Conservation (phyloP, 1,139 yeast genomes). For the Kodamaea sp. region DNA sequence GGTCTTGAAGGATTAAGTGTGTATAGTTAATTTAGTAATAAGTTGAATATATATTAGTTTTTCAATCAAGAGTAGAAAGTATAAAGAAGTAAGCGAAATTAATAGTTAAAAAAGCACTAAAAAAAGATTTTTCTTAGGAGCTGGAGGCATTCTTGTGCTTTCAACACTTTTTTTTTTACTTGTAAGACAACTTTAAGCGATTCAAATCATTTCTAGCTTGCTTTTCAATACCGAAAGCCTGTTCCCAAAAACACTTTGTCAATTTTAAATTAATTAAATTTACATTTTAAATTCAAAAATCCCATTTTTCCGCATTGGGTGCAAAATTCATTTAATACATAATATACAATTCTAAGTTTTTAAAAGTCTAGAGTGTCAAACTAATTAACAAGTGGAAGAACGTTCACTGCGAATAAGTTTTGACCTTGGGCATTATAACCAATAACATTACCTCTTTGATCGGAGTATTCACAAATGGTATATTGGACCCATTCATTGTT, state of each 20-base stretch:
- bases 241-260: too few species aligned
- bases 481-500: conserved; percentile 44
- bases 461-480: conserved; percentile 63
- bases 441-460: conserved; percentile 56
- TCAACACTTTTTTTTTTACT: too few species aligned
- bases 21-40: not conserved
- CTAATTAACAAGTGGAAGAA: conserved; percentile 30
- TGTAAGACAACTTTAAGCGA: too few species aligned
- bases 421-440: conserved; percentile 33
- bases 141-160: too few species aligned
- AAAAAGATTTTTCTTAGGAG: too few species aligned
- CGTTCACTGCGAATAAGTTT: conserved; percentile 50
- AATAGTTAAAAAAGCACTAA: too few species aligned
- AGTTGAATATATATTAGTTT: not conserved
- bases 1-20: conserved; percentile 53
- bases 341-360: not conserved
- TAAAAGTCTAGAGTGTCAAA: not conserved
- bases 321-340: not conserved
- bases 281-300: too few species aligned
- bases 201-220: conserved; percentile 24
- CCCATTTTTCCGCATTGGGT: too few species aligned
- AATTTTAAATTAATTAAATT: too few species aligned
- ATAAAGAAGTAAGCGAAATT: too few species aligned
- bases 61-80: not conserved
- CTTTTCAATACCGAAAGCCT: conserved; percentile 58